Evolutionary conservation across 768 basidiomycete genomes (phyloP).

Genomic region (Boletus sp.): DNA sequence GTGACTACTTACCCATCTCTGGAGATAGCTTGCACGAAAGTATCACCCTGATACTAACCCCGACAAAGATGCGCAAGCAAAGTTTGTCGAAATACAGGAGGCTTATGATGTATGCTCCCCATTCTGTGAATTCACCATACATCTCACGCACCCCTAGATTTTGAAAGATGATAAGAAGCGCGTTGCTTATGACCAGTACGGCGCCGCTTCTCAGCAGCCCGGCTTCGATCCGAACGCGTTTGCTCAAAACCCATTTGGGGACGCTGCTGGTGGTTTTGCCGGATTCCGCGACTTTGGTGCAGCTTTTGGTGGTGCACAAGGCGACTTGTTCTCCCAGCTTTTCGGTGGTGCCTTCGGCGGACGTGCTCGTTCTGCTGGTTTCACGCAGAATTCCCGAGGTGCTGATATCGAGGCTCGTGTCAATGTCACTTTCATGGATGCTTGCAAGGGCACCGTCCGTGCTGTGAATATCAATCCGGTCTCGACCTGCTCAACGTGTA

Average conservation of each 20-base stretch:
- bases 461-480: constrained; percentile 78
- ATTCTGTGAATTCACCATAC: constrained; percentile 13
- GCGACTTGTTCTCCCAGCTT: constrained; percentile 82
- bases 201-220: constrained; percentile 86
- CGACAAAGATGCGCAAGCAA: constrained; percentile 84
- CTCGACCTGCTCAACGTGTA: constrained; percentile 79
- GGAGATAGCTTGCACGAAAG: constrained; percentile 88
- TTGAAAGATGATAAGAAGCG: constrained; percentile 95
- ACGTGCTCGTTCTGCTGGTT: constrained; percentile 41
- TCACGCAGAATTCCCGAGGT: constrained; percentile 52
- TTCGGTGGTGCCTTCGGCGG: constrained; percentile 70
- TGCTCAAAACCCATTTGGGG: constrained; percentile 50
- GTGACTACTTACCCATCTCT: constrained; percentile 14
- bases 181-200: constrained; percentile 87
- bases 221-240: constrained; percentile 94
- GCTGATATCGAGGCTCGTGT: constrained; percentile 80
- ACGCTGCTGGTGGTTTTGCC: constrained; percentile 56
- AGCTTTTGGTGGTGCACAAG: constrained; percentile 51
- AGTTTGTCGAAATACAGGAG: constrained; percentile 94
- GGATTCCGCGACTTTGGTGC: constrained; percentile 72
- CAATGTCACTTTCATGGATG: constrained; percentile 84
- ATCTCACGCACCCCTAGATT: constrained; percentile 49
- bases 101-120: constrained; percentile 83
- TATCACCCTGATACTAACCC: constrained; percentile 98
- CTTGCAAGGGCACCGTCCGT: constrained; percentile 85